Evolutionary conservation across 345 rosid species (phyloP), one percentile per base, ranked within the genome.

Genomic region (Atalantia buxifolia): DNA sequence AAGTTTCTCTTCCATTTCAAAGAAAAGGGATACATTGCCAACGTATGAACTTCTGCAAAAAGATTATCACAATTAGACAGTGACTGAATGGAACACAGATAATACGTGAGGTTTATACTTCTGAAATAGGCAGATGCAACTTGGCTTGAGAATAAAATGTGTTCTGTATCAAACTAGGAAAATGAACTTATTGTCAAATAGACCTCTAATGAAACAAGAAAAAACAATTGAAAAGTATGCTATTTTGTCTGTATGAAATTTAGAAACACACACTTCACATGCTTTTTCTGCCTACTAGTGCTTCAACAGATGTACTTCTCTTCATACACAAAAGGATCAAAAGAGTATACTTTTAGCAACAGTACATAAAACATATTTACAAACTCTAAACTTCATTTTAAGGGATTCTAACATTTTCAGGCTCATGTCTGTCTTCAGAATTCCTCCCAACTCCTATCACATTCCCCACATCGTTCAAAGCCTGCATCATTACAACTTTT

Each of bases 11-110:
- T 88, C 93, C 78, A 93, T 89, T 81, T 93, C 94, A 81, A 77
- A 79, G 83, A 95, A 91, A 82, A 93, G 68, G 69, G 88, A 73
- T 66, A 82, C 74, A 71, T 95, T 95, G 79, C 99, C 97, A 74
- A 93, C 89, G 81, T 87, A 95, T 60, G 99, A 93, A 71, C 90
- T 93, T 76, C 99, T 95, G 90, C 82, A 86, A 69, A 75, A 78
- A 70, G 55, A 74, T 66, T 9, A 28, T 30, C 48, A 28, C 30
- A 62, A 7, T 50, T 72, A 67, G n/a, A 12, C 22, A 75, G 50
- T 21, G 24, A 56, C 62, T 42, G 13, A 9, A 53, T 38, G 13
- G 27, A 66, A 76, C 30, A 64, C n/a, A 64, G 31, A 18, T 9
- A 9, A 53, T 76, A 57, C 3, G 50, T 12, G 4, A 12, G 59